Evolutionary conservation across 1,284 basidiomycete species (phyloP).

Genomic region (Cutaneotrichosporon spelunceum): DNA sequence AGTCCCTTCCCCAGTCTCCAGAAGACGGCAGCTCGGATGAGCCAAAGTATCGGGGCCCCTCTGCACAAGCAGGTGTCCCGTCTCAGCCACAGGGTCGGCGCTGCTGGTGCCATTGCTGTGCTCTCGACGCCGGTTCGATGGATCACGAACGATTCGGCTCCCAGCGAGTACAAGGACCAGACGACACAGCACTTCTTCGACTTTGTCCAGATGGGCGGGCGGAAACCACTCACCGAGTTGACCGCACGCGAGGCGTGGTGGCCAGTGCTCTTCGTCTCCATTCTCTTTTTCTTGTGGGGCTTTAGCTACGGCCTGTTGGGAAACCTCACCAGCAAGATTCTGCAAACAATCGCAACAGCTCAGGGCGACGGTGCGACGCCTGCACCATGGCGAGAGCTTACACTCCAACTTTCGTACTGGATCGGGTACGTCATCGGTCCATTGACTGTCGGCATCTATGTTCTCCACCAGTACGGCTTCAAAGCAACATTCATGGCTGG

Average conservation of each 20-base stretch:
- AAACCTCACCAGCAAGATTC: slow-evolving; percentile 43
- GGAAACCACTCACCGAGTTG: slow-evolving; percentile 44
- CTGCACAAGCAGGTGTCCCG: slow-evolving; percentile 8
- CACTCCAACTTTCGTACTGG: slow-evolving; percentile 47
- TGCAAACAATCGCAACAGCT: slow-evolving; percentile 32
- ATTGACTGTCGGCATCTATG: slow-evolving; percentile 36
- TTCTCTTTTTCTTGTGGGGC: slow-evolving; percentile 50
- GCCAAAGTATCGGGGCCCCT: slow-evolving; percentile 3
- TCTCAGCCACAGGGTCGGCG: slow-evolving; percentile 4
- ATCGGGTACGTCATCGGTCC: slow-evolving; percentile 45
- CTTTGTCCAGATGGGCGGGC: slow-evolving; percentile 45
- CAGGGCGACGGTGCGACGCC: neutral
- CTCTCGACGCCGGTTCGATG: slow-evolving; percentile 16
- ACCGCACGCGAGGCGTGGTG: slow-evolving; percentile 42
- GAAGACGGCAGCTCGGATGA: slow-evolving; percentile 3
- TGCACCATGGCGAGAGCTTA: slow-evolving; percentile 25
- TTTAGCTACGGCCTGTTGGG: slow-evolving; percentile 49
- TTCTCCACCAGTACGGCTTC: slow-evolving; percentile 42
- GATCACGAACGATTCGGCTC: slow-evolving; percentile 17
- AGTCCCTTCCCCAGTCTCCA: neutral
- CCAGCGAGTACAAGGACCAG: slow-evolving; percentile 26
- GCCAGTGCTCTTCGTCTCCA: slow-evolving; percentile 47
- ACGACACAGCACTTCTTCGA: slow-evolving; percentile 46
- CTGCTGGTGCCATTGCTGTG: slow-evolving; percentile 6
- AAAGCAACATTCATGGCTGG: slow-evolving; percentile 50